Evolutionary conservation across 768 basidiomycete genomes (phyloP).

Genomic region (Boletellus sp.): DNA sequence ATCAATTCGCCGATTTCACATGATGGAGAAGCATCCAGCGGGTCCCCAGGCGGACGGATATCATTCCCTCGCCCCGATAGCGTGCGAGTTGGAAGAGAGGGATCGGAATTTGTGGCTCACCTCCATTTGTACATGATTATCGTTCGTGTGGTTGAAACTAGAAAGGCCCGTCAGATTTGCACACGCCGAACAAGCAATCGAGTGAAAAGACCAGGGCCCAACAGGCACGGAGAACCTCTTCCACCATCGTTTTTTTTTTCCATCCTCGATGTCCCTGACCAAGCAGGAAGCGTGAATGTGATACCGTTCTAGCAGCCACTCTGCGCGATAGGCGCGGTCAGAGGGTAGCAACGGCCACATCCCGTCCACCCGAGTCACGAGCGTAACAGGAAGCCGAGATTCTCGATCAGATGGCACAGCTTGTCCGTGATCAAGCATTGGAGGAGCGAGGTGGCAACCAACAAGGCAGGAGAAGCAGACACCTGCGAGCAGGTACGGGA

Average conservation of each 20-base stretch:
- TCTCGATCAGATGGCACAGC: constrained; percentile 15
- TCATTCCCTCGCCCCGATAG: constrained; percentile 14
- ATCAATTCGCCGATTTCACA: constrained; percentile 7
- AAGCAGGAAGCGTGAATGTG: neutral
- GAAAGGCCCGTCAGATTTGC: constrained; percentile 14
- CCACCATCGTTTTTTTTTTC: neutral
- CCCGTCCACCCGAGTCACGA: constrained; percentile 4
- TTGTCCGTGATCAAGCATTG: constrained; percentile 13
- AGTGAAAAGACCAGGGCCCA: neutral
- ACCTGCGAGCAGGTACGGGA: constrained; percentile 11
- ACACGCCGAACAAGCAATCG: neutral
- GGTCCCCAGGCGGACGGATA: neutral
- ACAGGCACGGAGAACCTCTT: neutral
- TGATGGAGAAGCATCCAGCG: neutral
- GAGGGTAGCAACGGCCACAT: constrained; percentile 21
- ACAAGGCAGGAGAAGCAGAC: neutral
- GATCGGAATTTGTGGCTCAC: constrained; percentile 36
- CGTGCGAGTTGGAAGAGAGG: constrained; percentile 15
- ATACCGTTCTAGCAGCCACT: constrained; percentile 3
- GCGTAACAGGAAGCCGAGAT: constrained; percentile 14
- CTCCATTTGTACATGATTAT: constrained; percentile 72
- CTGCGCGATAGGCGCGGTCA: constrained; percentile 8
- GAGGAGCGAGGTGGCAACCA: constrained; percentile 12
- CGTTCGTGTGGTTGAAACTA: constrained; percentile 72
- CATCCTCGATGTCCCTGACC: neutral